Percentiles rank a stretch among this genome's conserved stretches.
These are phyloP conservation scores for Aureobasidium sp. DNA, from an alignment of 2,329 filamentous ascomycete genomes.

Conservation along the genomic window DNA sequence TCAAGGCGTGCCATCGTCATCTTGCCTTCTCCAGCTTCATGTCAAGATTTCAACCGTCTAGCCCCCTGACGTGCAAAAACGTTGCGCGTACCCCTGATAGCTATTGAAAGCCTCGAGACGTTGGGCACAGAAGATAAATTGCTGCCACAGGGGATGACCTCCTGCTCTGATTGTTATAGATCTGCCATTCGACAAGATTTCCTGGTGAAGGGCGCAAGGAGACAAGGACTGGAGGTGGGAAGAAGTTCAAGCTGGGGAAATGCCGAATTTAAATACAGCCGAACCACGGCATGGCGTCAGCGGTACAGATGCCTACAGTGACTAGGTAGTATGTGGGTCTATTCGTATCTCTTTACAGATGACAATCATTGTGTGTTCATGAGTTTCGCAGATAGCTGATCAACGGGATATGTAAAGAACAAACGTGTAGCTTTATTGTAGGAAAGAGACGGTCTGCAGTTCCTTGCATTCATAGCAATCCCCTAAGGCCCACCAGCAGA, in stretches of 20 bases:
- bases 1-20: constrained; percentile 10
- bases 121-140: neutral
- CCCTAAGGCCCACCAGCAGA: neutral
- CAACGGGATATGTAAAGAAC: neutral
- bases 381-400: neutral
- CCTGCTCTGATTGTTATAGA: neutral
- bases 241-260: neutral
- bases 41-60: constrained; percentile 11
- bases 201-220: neutral
- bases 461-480: neutral
- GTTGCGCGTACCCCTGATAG: constrained; percentile 8
- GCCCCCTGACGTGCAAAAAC: constrained; percentile 6
- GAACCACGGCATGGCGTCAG: neutral
- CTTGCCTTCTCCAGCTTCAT: constrained; percentile 1
- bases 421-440: neutral
- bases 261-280: neutral
- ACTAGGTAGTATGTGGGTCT: neutral
- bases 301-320: neutral
- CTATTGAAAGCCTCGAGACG: neutral
- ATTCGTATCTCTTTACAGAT: neutral
- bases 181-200: neutral
- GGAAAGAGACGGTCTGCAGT: neutral
- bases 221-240: neutral
- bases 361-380: neutral
- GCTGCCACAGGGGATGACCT: neutral